Evolutionary conservation across 305 asterid genomes (phyloP).

Genomic region (Fraxinus velutina): DNA sequence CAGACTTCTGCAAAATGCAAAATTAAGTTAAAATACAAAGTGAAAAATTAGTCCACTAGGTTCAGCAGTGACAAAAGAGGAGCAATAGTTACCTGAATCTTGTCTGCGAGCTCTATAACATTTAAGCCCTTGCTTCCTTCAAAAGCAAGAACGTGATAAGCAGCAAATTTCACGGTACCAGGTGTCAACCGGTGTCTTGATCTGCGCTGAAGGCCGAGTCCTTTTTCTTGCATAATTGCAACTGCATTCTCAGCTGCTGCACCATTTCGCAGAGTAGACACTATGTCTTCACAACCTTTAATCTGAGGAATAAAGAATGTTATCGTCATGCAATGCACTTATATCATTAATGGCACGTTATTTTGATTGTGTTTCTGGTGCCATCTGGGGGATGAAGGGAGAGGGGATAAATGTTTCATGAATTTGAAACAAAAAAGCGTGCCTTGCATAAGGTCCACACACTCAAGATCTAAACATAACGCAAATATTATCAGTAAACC

Average conservation of each 20-base stretch:
- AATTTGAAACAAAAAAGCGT: neutral
- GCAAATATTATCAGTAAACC: too few species aligned
- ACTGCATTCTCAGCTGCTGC: constrained; percentile 91
- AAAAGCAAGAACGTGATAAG: constrained; percentile 97
- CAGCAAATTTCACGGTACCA: constrained; percentile 99
- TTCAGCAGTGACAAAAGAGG: neutral
- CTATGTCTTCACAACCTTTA: constrained; percentile 85
- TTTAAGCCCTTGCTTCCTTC: constrained; percentile 95
- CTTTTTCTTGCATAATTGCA: constrained; percentile 92
- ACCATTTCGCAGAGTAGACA: constrained; percentile 83
- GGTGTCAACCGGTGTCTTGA: constrained; percentile 96
- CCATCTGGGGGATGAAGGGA: neutral
- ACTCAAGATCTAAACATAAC: neutral
- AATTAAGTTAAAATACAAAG: constrained; percentile 19
- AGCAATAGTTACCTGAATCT: constrained; percentile 72
- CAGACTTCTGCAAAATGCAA: constrained; percentile 65
- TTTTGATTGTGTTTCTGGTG: neutral
- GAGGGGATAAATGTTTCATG: neutral
- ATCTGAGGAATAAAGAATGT: constrained; percentile 44
- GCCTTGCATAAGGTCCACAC: neutral
- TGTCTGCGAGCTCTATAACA: constrained; percentile 91
- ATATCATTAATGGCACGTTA: constrained; percentile 1
- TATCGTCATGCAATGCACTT: constrained; percentile 17
- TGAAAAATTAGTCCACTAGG: neutral
- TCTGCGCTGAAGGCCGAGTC: constrained; percentile 68